These are phyloP conservation scores for Galerina sulciceps DNA, from an alignment of 768 basidiomycete genomes.

Conservation along the genomic window DNA sequence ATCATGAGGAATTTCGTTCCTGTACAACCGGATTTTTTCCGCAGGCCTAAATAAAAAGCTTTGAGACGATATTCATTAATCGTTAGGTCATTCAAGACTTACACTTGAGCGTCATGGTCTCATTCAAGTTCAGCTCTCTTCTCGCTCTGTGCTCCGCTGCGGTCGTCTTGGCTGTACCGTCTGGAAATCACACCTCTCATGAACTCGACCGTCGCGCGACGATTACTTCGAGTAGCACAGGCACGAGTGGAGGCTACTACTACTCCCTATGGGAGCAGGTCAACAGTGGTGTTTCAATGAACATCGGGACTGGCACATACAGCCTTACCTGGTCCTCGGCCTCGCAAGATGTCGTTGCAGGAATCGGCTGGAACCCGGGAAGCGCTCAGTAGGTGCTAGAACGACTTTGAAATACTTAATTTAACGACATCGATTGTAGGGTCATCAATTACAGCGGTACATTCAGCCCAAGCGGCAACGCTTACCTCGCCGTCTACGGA, in stretches of 20 bases:
- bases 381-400: slow-evolving; percentile 23
- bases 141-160: slow-evolving; percentile 8
- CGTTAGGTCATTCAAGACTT: slow-evolving; percentile 1
- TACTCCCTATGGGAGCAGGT: slow-evolving; percentile 8
- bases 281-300: slow-evolving; percentile 9
- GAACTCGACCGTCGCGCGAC: background rate
- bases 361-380: slow-evolving; percentile 39
- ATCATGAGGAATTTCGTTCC: background rate
- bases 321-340: slow-evolving; percentile 6
- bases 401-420: background rate
- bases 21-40: background rate
- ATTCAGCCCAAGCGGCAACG: slow-evolving; percentile 37
- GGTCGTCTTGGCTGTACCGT: background rate
- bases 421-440: slow-evolving; percentile 18
- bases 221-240: slow-evolving; percentile 4
- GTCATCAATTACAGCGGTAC: slow-evolving; percentile 35
- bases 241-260: background rate
- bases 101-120: slow-evolving; percentile 6
- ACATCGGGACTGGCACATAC: slow-evolving; percentile 10
- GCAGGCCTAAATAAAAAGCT: background rate
- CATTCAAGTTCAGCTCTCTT: slow-evolving; percentile 3
- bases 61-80: background rate
- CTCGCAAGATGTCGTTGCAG: slow-evolving; percentile 5
- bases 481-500: slow-evolving; percentile 45
- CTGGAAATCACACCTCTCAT: background rate